Conservation (phyloP, 768 basidiomycete species). For the Russula dissimulans region DNA sequence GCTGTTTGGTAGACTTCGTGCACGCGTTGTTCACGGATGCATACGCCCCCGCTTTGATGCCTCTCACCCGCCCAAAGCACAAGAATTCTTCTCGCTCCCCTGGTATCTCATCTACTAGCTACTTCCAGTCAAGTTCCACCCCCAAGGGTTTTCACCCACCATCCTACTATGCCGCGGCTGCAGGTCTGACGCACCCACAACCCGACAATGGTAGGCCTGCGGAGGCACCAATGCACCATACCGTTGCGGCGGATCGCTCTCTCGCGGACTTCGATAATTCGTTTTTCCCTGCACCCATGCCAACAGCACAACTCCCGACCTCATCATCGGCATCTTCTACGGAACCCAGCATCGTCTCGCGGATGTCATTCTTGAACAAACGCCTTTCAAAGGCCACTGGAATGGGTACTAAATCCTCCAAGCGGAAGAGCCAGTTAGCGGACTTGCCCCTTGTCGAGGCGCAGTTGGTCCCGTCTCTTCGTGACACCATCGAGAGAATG, state of each 20-base stretch:
- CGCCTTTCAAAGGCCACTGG: slow-evolving; percentile 6
- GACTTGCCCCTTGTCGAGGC: slow-evolving; percentile 55
- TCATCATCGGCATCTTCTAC: slow-evolving; percentile 17
- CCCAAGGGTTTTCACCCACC: slow-evolving; percentile 27
- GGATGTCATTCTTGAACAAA: slow-evolving; percentile 16
- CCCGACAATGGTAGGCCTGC: slow-evolving; percentile 2
- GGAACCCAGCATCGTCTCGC: slow-evolving; percentile 14
- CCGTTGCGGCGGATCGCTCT: neutral
- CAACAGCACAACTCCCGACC: slow-evolving; percentile 12
- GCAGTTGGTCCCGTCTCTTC: slow-evolving; percentile 57
- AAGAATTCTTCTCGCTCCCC: slow-evolving; percentile 16
- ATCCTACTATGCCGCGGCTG: slow-evolving; percentile 31
- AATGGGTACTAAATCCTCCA: slow-evolving; percentile 7
- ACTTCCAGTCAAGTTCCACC: slow-evolving; percentile 10
- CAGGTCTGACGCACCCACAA: slow-evolving; percentile 20
- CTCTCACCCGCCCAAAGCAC: slow-evolving; percentile 14
- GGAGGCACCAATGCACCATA: neutral
- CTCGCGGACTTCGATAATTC: neutral
- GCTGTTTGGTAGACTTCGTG: slow-evolving; percentile 4
- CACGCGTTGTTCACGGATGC: neutral
- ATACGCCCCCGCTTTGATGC: slow-evolving; percentile 6
- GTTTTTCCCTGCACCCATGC: slow-evolving; percentile 1
- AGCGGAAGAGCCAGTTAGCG: slow-evolving; percentile 35
- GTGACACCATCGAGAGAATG: slow-evolving; percentile 69
- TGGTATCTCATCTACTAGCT: slow-evolving; percentile 14